Evolutionary conservation across 1,139 yeast genomes (phyloP).

Genomic region (Hemisphaericaspora xylofermentans): DNA sequence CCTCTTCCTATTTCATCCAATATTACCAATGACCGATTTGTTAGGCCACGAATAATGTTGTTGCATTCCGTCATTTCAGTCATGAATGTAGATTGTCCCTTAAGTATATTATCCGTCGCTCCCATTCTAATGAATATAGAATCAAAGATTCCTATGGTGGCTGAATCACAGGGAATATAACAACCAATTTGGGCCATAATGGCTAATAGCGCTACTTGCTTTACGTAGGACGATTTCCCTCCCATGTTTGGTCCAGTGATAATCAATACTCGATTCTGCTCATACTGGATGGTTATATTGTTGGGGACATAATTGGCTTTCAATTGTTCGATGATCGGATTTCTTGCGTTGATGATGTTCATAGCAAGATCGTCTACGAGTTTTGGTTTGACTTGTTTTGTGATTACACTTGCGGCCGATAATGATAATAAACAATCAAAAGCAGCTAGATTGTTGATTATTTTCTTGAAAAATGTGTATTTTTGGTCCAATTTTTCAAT

Average conservation of each 20-base stretch:
- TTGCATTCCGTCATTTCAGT: slow-evolving; percentile 70
- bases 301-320: slow-evolving; percentile 65
- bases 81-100: slow-evolving; percentile 75
- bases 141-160: slow-evolving; percentile 58
- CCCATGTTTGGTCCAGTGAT: slow-evolving; percentile 71
- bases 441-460: slow-evolving; percentile 54
- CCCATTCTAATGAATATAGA: slow-evolving; percentile 65
- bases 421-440: slow-evolving; percentile 79
- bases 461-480: slow-evolving; percentile 49
- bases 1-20: slow-evolving; percentile 89
- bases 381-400: slow-evolving; percentile 55
- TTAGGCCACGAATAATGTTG: slow-evolving; percentile 47
- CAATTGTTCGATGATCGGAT: slow-evolving; percentile 73
- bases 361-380: slow-evolving; percentile 54
- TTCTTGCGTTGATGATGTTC: slow-evolving; percentile 59
- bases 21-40: slow-evolving; percentile 56
- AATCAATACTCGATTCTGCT: slow-evolving; percentile 52
- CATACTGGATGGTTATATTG: slow-evolving; percentile 50
- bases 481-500: slow-evolving; percentile 42
- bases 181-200: slow-evolving; percentile 56
- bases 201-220: slow-evolving; percentile 59
- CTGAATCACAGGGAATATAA: slow-evolving; percentile 40
- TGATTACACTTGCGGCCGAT: slow-evolving; percentile 54
- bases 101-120: slow-evolving; percentile 65
- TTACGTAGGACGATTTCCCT: slow-evolving; percentile 69